Evolutionary conservation across 2,329 filamentous ascomycete species (phyloP).

Genomic region (Fusarium udum): DNA sequence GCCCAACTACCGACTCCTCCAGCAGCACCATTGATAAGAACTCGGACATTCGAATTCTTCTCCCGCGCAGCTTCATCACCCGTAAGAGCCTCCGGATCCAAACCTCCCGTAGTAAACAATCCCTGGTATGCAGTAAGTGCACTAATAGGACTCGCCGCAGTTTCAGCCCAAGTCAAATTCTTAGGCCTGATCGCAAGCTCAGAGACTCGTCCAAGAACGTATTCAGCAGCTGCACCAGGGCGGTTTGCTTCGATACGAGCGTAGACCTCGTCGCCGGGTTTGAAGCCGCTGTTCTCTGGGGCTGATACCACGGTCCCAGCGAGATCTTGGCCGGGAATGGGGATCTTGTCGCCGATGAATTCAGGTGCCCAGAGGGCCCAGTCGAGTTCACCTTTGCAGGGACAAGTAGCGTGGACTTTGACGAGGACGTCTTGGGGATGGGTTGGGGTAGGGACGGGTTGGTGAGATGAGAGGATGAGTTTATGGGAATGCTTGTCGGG

Average conservation of each 20-base stretch:
- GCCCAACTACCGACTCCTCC: constrained; percentile 29
- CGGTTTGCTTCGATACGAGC: constrained; percentile 28
- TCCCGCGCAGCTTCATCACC: background rate
- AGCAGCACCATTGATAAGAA: constrained; percentile 22
- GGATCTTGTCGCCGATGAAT: constrained; percentile 36
- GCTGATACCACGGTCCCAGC: constrained; percentile 49
- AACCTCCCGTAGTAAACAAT: constrained; percentile 38
- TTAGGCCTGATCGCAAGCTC: constrained; percentile 49
- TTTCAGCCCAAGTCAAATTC: constrained; percentile 47
- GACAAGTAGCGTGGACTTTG: constrained; percentile 46
- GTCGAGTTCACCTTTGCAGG: constrained; percentile 46
- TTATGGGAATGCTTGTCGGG: constrained; percentile 24
- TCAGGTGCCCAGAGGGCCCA: constrained; percentile 42
- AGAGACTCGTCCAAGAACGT: constrained; percentile 28
- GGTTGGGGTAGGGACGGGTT: constrained; percentile 27
- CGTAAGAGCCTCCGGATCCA: background rate
- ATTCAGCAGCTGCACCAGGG: constrained; percentile 17
- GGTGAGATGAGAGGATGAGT: constrained; percentile 9
- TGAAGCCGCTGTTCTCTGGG: constrained; percentile 39
- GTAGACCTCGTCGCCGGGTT: constrained; percentile 22
- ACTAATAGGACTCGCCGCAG: constrained; percentile 51
- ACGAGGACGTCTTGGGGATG: constrained; percentile 45
- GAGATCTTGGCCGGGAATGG: constrained; percentile 50
- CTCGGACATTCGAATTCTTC: background rate
- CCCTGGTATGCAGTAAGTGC: constrained; percentile 54